phyloP scores from a whole-genome alignment of 2,329 filamentous ascomycete genomes.

The Phaeomoniella chlamydospora region DNA sequence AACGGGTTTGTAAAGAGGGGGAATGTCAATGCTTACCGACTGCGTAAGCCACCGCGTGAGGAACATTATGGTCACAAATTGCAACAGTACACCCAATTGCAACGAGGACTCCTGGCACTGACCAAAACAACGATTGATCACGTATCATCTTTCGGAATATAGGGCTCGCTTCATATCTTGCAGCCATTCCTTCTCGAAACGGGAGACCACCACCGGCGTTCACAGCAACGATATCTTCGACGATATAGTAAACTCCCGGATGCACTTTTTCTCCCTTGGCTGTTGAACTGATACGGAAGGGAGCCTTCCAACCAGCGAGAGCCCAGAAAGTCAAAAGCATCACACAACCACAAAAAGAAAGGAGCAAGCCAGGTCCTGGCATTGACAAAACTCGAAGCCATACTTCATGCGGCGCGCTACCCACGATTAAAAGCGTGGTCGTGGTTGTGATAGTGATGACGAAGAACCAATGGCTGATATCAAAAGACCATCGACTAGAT shows the following conservation, averaged over 20 bases:
- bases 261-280: conserved; percentile 43
- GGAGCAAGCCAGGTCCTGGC: conserved; percentile 9
- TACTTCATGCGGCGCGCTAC: conserved; percentile 11
- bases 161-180: conserved; percentile 38
- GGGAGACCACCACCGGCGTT: conserved; percentile 46
- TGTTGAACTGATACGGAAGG: conserved; percentile 50
- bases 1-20: background rate
- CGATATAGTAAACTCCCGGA: conserved; percentile 48
- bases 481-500: conserved; percentile 11
- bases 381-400: conserved; percentile 12
- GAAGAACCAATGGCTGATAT: conserved; percentile 11
- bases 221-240: conserved; percentile 54
- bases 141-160: conserved; percentile 39
- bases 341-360: conserved; percentile 6
- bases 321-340: conserved; percentile 9
- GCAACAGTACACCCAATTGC: conserved; percentile 2
- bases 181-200: conserved; percentile 35
- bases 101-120: conserved; percentile 1
- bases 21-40: background rate
- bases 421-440: conserved; percentile 11
- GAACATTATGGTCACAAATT: background rate
- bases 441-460: conserved; percentile 8
- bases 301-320: conserved; percentile 28
- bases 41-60: background rate
- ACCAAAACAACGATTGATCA: conserved; percentile 43